A percentile compares a stretch with the other conserved stretches of the same genome.
phyloP scores from a whole-genome alignment of 2,329 filamentous ascomycete species.

The Penicillium glabrum region DNA sequence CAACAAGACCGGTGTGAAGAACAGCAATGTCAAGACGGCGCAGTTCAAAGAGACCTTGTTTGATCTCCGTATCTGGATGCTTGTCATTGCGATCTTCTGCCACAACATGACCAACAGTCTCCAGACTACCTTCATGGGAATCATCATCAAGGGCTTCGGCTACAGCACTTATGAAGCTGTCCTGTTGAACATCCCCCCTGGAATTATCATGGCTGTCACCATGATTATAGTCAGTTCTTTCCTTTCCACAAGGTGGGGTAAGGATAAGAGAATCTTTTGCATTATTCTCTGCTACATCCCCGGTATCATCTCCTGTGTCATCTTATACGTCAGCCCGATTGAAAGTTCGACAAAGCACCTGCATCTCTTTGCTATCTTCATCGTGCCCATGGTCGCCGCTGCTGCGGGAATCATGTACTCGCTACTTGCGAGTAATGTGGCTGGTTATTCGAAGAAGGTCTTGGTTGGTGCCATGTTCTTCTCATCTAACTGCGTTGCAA shows the following conservation, averaged over 20 bases:
- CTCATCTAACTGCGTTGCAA: constrained; percentile 19
- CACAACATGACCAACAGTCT: constrained; percentile 10
- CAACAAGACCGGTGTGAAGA: constrained; percentile 4
- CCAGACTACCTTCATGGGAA: constrained; percentile 4
- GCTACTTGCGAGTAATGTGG: constrained; percentile 16
- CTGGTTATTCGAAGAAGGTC: constrained; percentile 24
- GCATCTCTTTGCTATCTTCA: not conserved
- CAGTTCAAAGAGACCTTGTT: constrained; percentile 2
- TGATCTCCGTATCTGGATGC: constrained; percentile 8
- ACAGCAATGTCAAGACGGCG: constrained; percentile 2
- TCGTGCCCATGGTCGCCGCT: not conserved
- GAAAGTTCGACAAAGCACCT: not conserved
- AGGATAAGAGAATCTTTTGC: not conserved
- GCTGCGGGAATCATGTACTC: constrained; percentile 3
- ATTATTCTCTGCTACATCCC: constrained; percentile 1
- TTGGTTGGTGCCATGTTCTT: constrained; percentile 17
- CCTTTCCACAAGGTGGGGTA: not conserved
- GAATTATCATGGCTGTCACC: not conserved
- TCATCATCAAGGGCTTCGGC: constrained; percentile 13
- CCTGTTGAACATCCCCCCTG: constrained; percentile 1
- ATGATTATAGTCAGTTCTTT: constrained; percentile 3
- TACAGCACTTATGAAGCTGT: constrained; percentile 4
- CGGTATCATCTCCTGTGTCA: not conserved
- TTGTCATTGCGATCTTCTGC: constrained; percentile 3
- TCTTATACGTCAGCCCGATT: not conserved